Evolutionary conservation across 768 basidiomycete genomes (phyloP).

Genomic region (Mycena pura): DNA sequence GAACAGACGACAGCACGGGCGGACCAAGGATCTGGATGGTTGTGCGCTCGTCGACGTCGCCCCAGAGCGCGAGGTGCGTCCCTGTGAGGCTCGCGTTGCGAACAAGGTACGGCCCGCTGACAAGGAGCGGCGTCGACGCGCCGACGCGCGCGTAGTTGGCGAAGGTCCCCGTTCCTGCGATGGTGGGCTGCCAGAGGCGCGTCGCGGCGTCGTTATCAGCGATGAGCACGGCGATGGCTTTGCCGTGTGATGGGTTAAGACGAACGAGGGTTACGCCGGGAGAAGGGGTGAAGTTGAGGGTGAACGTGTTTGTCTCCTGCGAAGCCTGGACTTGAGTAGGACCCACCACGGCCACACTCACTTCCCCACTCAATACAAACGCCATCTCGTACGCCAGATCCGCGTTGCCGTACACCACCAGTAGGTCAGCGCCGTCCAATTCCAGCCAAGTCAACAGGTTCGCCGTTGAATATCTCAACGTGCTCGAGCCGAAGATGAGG

Average conservation of each 20-base stretch:
- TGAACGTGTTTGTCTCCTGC: conserved; percentile 10
- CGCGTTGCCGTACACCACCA: conserved; percentile 49
- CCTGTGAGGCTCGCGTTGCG: conserved; percentile 40
- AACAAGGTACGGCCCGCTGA: conserved; percentile 51
- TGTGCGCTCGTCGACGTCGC: conserved; percentile 52
- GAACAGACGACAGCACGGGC: background rate
- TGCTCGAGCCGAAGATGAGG: conserved; percentile 55
- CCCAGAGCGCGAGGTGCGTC: conserved; percentile 51
- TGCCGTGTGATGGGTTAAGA: background rate
- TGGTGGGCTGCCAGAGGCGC: conserved; percentile 30
- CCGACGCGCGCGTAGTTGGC: conserved; percentile 58
- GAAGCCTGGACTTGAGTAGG: conserved; percentile 10
- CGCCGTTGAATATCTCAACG: conserved; percentile 61
- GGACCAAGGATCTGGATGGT: conserved; percentile 40
- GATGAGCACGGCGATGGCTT: conserved; percentile 42
- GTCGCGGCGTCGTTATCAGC: conserved; percentile 51
- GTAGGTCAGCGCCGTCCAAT: conserved; percentile 47
- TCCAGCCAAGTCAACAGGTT: conserved; percentile 53
- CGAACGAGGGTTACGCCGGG: conserved; percentile 11
- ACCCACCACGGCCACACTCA: background rate
- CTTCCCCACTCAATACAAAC: conserved; percentile 38
- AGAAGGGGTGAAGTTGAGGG: conserved; percentile 3
- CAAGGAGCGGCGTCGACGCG: conserved; percentile 56
- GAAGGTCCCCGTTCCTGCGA: conserved; percentile 7
- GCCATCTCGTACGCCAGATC: conserved; percentile 44